Evolutionary conservation across 2,329 filamentous ascomycete species (phyloP).

Genomic region (Penicillium sp.): DNA sequence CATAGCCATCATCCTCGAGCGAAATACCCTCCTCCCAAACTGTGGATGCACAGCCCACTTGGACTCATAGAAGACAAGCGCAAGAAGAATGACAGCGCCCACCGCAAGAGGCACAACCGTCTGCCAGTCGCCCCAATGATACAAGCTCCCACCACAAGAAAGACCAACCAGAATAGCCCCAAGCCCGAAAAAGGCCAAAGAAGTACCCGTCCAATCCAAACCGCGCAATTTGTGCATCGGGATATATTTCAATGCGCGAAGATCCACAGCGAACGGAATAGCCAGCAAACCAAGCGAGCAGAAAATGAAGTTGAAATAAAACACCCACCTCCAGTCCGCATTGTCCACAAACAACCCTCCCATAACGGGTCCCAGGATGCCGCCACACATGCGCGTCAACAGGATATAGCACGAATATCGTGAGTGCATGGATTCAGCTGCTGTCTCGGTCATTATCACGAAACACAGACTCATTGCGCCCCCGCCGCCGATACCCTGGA

Average conservation of each 20-base stretch:
- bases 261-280: conserved; percentile 32
- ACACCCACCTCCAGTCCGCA: conserved; percentile 27
- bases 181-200: conserved; percentile 40
- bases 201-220: conserved; percentile 46
- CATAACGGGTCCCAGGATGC: conserved; percentile 27
- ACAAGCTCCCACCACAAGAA: conserved; percentile 44
- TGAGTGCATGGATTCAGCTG: conserved; percentile 34
- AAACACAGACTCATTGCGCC: conserved; percentile 45
- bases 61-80: conserved; percentile 38
- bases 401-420: conserved; percentile 35
- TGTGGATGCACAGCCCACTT: conserved; percentile 36
- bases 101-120: conserved; percentile 42
- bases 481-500: conserved; percentile 50
- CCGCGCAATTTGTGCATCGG: conserved; percentile 23
- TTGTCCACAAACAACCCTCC: conserved; percentile 30
- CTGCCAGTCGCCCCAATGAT: conserved; percentile 40
- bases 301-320: conserved; percentile 35
- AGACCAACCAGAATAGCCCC: conserved; percentile 43
- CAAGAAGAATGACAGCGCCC: conserved; percentile 33
- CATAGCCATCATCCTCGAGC: conserved; percentile 34
- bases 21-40: conserved; percentile 40
- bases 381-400: conserved; percentile 32
- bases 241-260: conserved; percentile 25
- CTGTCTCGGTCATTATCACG: conserved; percentile 44
- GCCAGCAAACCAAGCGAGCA: conserved; percentile 29